Evolutionary conservation across 2,329 filamentous ascomycete genomes (phyloP).

Genomic region (Sporothrix humicola): DNA sequence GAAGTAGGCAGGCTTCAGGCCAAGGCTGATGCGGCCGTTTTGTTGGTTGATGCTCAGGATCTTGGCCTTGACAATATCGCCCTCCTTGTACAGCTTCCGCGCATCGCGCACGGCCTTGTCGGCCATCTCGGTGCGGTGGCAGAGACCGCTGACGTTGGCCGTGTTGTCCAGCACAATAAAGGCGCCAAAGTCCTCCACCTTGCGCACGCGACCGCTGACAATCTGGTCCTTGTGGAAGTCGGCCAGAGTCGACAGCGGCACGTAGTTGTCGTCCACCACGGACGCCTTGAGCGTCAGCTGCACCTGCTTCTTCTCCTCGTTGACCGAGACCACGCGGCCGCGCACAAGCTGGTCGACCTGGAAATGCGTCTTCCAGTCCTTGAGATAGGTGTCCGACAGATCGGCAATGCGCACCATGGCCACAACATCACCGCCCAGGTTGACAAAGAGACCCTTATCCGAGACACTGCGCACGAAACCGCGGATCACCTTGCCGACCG

Average conservation of each 20-base stretch:
- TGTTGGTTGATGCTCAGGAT: conserved; percentile 77
- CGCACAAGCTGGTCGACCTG: conserved; percentile 89
- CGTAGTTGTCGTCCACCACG: conserved; percentile 74
- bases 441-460: conserved; percentile 87
- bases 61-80: conserved; percentile 91
- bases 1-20: conserved; percentile 92
- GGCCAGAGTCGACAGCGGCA: conserved; percentile 72
- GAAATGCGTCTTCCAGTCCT: conserved; percentile 93
- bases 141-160: conserved; percentile 87
- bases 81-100: conserved; percentile 86
- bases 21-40: conserved; percentile 83
- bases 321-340: conserved; percentile 78
- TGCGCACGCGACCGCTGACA: conserved; percentile 87
- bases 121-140: conserved; percentile 90
- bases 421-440: conserved; percentile 79
- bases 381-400: conserved; percentile 87
- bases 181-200: conserved; percentile 92
- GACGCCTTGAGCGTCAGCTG: conserved; percentile 90
- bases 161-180: conserved; percentile 91
- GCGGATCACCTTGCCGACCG: conserved; percentile 77
- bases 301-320: conserved; percentile 70
- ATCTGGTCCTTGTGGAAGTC: conserved; percentile 80
- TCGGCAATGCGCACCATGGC: conserved; percentile 86
- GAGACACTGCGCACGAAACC: conserved; percentile 92
- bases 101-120: conserved; percentile 82